Evolutionary conservation across 2,329 filamentous ascomycete species (phyloP), one percentile per base, ranked within the genome.

Genomic region (Trichoderma endophyticum): DNA sequence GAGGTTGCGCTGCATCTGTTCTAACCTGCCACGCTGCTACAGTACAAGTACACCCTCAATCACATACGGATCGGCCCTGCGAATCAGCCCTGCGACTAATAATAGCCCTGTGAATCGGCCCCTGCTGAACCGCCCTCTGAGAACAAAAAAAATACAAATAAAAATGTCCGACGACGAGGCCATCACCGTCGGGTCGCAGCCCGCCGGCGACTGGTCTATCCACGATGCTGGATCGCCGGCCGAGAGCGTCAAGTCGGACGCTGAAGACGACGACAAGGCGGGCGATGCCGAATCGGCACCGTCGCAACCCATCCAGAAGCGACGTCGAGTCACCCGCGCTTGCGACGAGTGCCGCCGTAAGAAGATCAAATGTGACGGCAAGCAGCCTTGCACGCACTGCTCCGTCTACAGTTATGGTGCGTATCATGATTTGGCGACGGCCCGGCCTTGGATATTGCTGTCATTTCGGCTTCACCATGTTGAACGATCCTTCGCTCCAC

Each of bases 341-440:
- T 95, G 93, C 81, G 93, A 94, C 77, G 92, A 95, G 81, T 95
- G 93, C 79, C 88, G 93, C 71, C 88, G 92, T 76, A 95, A 95
- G 81, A 95, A 95, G 82, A 95, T 95, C 78, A 95, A 95, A 80
- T 95, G 92, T 77, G 92, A 95, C 80, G 93, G 92, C 76, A 94
- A 94, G 81, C 92, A 95, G 80, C 93, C 93, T 11, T 96, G 93
- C 82, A 98, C 95, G 0, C 96, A 98, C 82, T 99, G 96, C 81
- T 97, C 95, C 12, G 94, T 98, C 64, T 99, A 99, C 82, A 98
- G 94, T 80, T 99, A 99, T 85, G 95, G 96, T 98, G 87, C 79
- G 87, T 77, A 74, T 66, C 43, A 12, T 24, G 48, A 63, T 21
- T 26, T 32, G 34, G 34, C 26, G 39, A 51, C 24, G 36, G 48